These are phyloP conservation scores for Dactylis glomerata DNA, from an alignment of 176 grass and related monocot species.

Conservation along the genomic window DNA sequence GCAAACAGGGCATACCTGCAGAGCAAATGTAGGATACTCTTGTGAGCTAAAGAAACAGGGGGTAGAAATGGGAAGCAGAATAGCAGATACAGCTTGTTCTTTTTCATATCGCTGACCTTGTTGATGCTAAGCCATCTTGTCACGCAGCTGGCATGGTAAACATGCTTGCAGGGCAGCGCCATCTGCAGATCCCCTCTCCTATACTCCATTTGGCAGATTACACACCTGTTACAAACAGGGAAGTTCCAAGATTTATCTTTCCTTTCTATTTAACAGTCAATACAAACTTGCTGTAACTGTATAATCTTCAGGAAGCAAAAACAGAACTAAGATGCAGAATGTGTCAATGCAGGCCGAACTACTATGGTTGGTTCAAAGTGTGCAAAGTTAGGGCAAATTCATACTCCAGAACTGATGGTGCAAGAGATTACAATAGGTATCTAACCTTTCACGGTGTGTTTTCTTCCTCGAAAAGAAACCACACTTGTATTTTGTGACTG, in stretches of 20 bases:
- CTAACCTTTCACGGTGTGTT: constrained; percentile 63
- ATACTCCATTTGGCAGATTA: constrained; percentile 97
- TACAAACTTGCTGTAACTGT: constrained; percentile 1
- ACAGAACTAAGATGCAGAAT: not conserved
- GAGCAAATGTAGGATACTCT: constrained; percentile 2
- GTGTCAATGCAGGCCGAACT: not conserved
- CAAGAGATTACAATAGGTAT: constrained; percentile 14
- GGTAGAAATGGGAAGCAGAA: not conserved
- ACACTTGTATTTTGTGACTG: constrained; percentile 87
- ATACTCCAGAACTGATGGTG: not conserved
- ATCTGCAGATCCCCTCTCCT: constrained; percentile 91
- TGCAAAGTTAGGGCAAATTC: not conserved
- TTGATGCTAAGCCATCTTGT: constrained; percentile 94
- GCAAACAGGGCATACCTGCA: constrained; percentile 87
- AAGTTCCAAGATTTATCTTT: constrained; percentile 21
- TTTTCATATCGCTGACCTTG: constrained; percentile 52
- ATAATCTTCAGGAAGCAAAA: not conserved
- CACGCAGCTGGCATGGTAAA: constrained; percentile 78
- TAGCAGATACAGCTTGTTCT: not conserved
- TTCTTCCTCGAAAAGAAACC: constrained; percentile 90
- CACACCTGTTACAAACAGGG: constrained; percentile 55
- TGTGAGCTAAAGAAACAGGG: constrained; percentile 15
- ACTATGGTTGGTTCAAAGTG: not conserved
- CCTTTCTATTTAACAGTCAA: not conserved
- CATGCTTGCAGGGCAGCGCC: constrained; percentile 91